Conservation (phyloP, 1,284 basidiomycete species). For the Macrocystidia cucumis region DNA sequence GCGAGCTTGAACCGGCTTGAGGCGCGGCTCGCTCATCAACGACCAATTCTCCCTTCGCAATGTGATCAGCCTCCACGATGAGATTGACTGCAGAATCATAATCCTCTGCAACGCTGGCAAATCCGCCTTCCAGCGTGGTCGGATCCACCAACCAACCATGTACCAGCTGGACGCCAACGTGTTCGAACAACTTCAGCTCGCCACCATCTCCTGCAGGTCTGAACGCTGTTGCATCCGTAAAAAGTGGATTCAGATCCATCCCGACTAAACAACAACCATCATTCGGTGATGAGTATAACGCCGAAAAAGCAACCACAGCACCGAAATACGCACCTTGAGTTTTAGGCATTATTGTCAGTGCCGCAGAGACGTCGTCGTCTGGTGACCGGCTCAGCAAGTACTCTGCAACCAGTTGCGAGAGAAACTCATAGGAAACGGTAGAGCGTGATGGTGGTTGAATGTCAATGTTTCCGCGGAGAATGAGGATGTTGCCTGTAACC, state of each 20-base stretch:
- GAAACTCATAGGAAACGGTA: constrained; percentile 77
- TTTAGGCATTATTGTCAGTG: constrained; percentile 74
- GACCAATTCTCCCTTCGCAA: constrained; percentile 58
- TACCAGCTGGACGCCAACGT: constrained; percentile 73
- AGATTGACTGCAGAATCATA: constrained; percentile 67
- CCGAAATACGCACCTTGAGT: constrained; percentile 77
- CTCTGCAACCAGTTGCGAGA: constrained; percentile 78
- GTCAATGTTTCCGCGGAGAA: constrained; percentile 69
- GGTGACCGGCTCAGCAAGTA: constrained; percentile 61
- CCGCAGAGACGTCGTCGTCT: constrained; percentile 66
- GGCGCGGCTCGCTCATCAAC: constrained; percentile 20
- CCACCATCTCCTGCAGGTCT: constrained; percentile 50
- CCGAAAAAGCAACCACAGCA: too few relatives aligned
- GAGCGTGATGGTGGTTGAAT: constrained; percentile 57
- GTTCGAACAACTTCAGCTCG: constrained; percentile 80
- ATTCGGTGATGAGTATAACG: background rate
- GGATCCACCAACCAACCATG: constrained; percentile 93
- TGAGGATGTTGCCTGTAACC: constrained; percentile 70
- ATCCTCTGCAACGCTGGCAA: constrained; percentile 46
- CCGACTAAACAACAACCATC: constrained; percentile 66
- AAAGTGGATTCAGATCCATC: constrained; percentile 81
- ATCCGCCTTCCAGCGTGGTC: constrained; percentile 48
- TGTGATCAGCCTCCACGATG: constrained; percentile 71
- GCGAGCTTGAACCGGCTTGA: constrained; percentile 12
- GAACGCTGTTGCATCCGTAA: constrained; percentile 63